Evolutionary conservation across 225 moss, liverwort and hornwort species (phyloP).

Genomic region (Sphagnum contortum): DNA sequence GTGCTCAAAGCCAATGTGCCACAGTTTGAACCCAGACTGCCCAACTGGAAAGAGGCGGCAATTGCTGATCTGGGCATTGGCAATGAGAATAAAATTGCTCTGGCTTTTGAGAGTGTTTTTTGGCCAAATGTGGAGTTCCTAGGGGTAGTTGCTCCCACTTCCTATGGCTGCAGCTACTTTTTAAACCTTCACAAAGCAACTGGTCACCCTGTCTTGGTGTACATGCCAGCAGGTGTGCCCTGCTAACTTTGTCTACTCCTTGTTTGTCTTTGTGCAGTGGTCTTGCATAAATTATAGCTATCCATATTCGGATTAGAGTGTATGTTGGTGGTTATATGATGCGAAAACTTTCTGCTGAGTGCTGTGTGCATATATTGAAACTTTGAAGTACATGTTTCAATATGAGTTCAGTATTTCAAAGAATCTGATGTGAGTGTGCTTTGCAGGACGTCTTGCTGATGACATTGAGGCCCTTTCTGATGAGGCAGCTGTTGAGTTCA

Average conservation of each 20-base stretch:
- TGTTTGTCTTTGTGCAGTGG: not conserved
- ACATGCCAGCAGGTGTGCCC: constrained; percentile 79
- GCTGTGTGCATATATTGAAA: too few species aligned
- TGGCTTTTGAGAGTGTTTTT: constrained; percentile 77
- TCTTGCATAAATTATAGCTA: not conserved
- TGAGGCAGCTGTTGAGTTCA: constrained; percentile 77
- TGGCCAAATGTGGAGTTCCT: constrained; percentile 99
- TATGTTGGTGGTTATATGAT: too few species aligned
- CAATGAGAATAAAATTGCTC: constrained; percentile 95
- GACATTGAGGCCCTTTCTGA: constrained; percentile 84
- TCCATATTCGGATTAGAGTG: too few species aligned
- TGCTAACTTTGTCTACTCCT: not conserved
- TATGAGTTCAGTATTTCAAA: too few species aligned
- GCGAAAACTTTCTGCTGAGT: too few species aligned
- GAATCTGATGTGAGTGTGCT: too few species aligned
- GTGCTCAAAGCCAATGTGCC: constrained; percentile 56
- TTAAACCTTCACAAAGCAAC: constrained; percentile 98
- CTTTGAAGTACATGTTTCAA: too few species aligned
- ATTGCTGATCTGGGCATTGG: constrained; percentile 84
- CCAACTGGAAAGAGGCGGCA: constrained; percentile 83
- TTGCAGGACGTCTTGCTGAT: constrained; percentile 79
- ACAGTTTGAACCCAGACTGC: constrained; percentile 76
- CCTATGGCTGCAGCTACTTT: constrained; percentile 97
- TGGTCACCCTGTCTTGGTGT: constrained; percentile 93
- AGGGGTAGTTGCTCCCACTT: constrained; percentile 90